A percentile compares a stretch with the other conserved stretches of the same genome.
phyloP scores from a whole-genome alignment of 1,139 yeast species.

The Saccharomyces hybrid region DNA sequence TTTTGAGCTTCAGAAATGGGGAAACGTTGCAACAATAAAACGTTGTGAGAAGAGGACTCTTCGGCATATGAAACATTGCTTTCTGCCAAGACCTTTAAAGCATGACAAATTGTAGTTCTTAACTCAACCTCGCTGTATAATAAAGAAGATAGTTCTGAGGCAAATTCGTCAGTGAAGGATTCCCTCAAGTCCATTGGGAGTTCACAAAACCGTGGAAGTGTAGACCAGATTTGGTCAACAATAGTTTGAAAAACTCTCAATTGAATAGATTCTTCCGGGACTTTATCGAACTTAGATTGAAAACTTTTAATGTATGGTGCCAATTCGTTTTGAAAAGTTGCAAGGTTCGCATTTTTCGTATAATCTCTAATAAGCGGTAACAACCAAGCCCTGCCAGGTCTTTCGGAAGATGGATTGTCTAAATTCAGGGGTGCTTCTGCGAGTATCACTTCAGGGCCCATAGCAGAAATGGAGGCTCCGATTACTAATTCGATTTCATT shows the following conservation, averaged over 20 bases:
- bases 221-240: constrained; percentile 85
- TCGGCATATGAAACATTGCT: constrained; percentile 58
- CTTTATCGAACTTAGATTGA: constrained; percentile 32
- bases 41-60: constrained; percentile 52
- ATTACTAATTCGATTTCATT: constrained; percentile 75
- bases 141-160: constrained; percentile 64
- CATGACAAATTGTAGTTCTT: constrained; percentile 75
- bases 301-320: constrained; percentile 64
- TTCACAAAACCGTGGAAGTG: constrained; percentile 83
- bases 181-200: constrained; percentile 65
- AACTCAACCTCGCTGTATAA: constrained; percentile 68
- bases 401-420: constrained; percentile 39
- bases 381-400: constrained; percentile 88
- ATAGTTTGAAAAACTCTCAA: constrained; percentile 73
- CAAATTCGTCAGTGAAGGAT: constrained; percentile 68
- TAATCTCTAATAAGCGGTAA: constrained; percentile 88
- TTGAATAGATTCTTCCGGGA: constrained; percentile 51
- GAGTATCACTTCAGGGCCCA: constrained; percentile 84
- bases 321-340: constrained; percentile 54
- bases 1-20: constrained; percentile 48
- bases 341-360: constrained; percentile 61
- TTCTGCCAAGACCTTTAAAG: constrained; percentile 70
- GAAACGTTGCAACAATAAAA: constrained; percentile 53
- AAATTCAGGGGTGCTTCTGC: constrained; percentile 72
- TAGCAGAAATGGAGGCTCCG: constrained; percentile 64